phyloP scores from a whole-genome alignment of 176 grass and related monocot genomes.

The Lolium multiflorum region DNA sequence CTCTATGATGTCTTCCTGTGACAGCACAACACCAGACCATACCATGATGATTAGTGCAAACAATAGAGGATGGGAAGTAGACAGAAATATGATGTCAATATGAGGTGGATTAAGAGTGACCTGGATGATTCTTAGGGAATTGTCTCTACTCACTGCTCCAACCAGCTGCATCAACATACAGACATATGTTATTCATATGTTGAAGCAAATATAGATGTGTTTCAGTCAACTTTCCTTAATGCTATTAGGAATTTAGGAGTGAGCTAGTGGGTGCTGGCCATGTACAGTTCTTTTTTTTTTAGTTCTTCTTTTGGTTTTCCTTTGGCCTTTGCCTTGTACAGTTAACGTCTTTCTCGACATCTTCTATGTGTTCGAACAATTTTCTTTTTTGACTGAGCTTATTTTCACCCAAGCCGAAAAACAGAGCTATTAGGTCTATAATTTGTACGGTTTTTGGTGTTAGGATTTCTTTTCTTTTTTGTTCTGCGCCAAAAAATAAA shows the following conservation, averaged over 20 bases:
- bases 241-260: too few species aligned
- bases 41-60: background rate
- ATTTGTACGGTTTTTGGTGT: background rate
- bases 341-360: too few species aligned
- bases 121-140: conserved; percentile 45
- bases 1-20: conserved; percentile 69
- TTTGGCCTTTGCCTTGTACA: too few species aligned
- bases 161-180: conserved; percentile 14
- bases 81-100: background rate
- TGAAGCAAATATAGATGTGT: background rate
- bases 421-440: too few species aligned
- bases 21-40: background rate
- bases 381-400: too few species aligned
- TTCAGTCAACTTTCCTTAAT: background rate
- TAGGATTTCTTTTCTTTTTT: background rate
- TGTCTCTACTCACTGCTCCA: conserved; percentile 25
- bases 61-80: background rate
- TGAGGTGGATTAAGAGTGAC: background rate
- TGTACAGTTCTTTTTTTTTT: too few species aligned
- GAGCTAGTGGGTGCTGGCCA: too few species aligned
- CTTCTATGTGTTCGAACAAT: too few species aligned
- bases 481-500: background rate
- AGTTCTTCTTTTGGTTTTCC: too few species aligned
- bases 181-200: background rate
- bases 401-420: too few species aligned